phyloP scores from a whole-genome alignment of 2,329 filamentous ascomycete species.

The Trichoderma sp. region DNA sequence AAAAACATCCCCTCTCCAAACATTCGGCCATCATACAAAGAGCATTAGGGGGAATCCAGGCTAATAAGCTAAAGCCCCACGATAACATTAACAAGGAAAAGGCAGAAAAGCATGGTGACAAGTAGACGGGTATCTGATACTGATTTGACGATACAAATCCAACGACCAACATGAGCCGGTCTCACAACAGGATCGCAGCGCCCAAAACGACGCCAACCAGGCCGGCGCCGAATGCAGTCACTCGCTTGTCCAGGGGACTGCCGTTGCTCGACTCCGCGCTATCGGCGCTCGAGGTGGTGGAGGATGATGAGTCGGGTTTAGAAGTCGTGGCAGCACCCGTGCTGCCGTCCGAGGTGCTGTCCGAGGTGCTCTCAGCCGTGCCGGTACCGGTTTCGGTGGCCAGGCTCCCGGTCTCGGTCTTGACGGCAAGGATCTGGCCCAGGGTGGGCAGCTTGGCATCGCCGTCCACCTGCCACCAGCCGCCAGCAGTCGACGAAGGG shows the following conservation, averaged over 20 bases:
- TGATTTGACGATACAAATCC: conserved; percentile 3
- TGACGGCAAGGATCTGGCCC: conserved; percentile 50
- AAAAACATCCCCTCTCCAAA: conserved; percentile 7
- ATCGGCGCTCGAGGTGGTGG: conserved; percentile 2
- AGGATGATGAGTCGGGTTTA: neutral
- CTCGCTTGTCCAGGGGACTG: conserved; percentile 29
- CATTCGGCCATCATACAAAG: conserved; percentile 16
- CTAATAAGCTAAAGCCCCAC: conserved; percentile 8
- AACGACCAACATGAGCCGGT: neutral
- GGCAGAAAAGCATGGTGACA: neutral
- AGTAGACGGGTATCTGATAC: conserved; percentile 22
- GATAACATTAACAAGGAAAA: conserved; percentile 4
- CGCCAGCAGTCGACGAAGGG: conserved; percentile 66
- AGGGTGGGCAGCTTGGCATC: conserved; percentile 70
- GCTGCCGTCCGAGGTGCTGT: neutral
- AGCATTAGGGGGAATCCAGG: conserved; percentile 16
- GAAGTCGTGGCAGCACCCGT: neutral
- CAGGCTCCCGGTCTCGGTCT: neutral
- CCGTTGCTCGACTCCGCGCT: conserved; percentile 24
- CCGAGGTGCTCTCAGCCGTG: neutral
- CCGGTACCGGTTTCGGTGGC: conserved; percentile 17
- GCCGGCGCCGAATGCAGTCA: conserved; percentile 28
- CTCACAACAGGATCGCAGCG: conserved; percentile 30
- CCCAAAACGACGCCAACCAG: conserved; percentile 29
- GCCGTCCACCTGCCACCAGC: conserved; percentile 81